Evolutionary conservation across 352 stramenopile species (phyloP).

Genomic region (Albugo laibachii): DNA sequence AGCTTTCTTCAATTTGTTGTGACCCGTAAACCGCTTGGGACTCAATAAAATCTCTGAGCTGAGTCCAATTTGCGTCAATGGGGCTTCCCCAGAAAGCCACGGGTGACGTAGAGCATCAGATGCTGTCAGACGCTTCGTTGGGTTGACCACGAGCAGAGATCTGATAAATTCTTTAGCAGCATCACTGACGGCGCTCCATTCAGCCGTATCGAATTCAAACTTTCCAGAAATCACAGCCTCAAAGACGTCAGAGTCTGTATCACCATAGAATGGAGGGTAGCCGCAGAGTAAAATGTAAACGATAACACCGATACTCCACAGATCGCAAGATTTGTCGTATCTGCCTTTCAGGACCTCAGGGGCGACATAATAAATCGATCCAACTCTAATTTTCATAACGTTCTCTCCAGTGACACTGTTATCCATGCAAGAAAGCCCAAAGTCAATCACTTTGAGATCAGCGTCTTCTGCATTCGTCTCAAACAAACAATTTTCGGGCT

Average conservation of each 20-base stretch:
- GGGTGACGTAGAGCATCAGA: constrained; percentile 45
- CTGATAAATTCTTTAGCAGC: constrained; percentile 91
- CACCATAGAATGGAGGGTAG: constrained; percentile 72
- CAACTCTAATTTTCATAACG: constrained; percentile 78
- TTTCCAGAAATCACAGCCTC: constrained; percentile 52
- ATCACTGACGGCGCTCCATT: constrained; percentile 89
- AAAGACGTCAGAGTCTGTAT: constrained; percentile 49
- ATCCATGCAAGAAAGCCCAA: constrained; percentile 74
- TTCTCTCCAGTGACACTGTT: constrained; percentile 63
- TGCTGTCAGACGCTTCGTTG: constrained; percentile 39
- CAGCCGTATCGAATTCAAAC: constrained; percentile 82
- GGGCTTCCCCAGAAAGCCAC: constrained; percentile 17
- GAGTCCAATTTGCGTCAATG: constrained; percentile 1
- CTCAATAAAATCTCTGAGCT: constrained; percentile 6
- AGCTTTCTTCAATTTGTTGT: constrained; percentile 11
- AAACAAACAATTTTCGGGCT: constrained; percentile 93
- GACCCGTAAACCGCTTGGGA: constrained; percentile 7
- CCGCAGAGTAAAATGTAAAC: constrained; percentile 88
- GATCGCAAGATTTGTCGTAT: constrained; percentile 92
- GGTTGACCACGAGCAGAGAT: constrained; percentile 82
- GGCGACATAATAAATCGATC: constrained; percentile 92
- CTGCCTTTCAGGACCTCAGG: constrained; percentile 81
- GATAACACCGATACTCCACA: constrained; percentile 90
- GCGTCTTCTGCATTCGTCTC: too few relatives aligned
- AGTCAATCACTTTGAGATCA: constrained; percentile 93